These are phyloP conservation scores for Lactifluus piperatus DNA, from an alignment of 768 basidiomycete species.

Conservation along the genomic window DNA sequence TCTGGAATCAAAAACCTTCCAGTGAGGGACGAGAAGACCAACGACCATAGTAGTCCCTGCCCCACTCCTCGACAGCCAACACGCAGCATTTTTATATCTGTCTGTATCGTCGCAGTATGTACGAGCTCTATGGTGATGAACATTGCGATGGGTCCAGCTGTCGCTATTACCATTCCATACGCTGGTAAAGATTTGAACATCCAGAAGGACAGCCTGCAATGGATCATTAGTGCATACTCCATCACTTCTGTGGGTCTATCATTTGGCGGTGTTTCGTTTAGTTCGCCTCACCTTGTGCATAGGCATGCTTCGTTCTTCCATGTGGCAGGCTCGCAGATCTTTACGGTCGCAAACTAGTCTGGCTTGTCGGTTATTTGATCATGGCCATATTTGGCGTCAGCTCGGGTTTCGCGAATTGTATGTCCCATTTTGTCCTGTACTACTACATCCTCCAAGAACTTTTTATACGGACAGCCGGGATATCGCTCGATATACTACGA, in stretches of 20 bases:
- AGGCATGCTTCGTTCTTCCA: conserved; percentile 74
- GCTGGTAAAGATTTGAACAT: conserved; percentile 36
- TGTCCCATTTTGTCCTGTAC: not conserved
- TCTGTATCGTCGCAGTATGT: conserved; percentile 23
- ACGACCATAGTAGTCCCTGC: not conserved
- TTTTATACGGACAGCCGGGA: conserved; percentile 33
- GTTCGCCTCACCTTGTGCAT: not conserved
- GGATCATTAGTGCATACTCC: conserved; percentile 60
- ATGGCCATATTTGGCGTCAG: conserved; percentile 52
- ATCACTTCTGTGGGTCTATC: conserved; percentile 47
- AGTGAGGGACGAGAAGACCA: not conserved
- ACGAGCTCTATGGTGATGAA: conserved; percentile 28
- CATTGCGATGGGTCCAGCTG: conserved; percentile 21
- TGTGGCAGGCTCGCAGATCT: conserved; percentile 76
- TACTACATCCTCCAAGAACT: not conserved
- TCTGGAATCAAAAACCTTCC: not conserved
- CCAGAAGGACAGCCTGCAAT: conserved; percentile 46
- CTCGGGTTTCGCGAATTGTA: conserved; percentile 55
- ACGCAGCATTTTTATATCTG: conserved; percentile 5
- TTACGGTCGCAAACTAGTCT: conserved; percentile 64
- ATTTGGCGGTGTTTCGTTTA: too few relatives aligned
- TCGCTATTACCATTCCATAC: conserved; percentile 26
- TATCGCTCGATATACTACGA: conserved; percentile 61
- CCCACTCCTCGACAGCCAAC: not conserved
- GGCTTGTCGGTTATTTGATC: conserved; percentile 48